Base-by-base conservation (phyloP, 768 basidiomycete genomes). In the Boletellus sp. region DNA sequence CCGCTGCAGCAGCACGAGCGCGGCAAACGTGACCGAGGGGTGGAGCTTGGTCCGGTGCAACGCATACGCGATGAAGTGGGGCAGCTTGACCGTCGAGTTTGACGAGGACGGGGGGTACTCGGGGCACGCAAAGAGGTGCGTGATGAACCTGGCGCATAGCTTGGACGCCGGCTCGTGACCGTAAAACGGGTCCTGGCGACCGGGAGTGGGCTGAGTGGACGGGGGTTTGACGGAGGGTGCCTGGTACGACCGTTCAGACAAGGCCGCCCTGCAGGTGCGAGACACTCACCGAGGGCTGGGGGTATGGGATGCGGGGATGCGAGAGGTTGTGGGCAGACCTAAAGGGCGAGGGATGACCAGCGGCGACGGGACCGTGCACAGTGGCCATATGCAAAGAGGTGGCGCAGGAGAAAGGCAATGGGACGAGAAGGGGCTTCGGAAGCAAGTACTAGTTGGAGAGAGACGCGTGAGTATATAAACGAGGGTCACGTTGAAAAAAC, bases 101-200 rank as follows among this genome's bases (percentile, higher is more conserved):
- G 66, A 70, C 0, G 68, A 70, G 0, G 66, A 60, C 0, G 88
- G 82, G 3, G 90, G 87, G 24, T 83, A 75, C 53, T 93, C 89
- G 3, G 92, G 93, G 62, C 93, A 95, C 0, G 84, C 82, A 62
- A 94, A 94, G 0, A 94, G 76, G 45, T 90, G 85, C 0, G 85
- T 85, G 19, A 95, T 91, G 64, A 94, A 94, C 0, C 87, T 77
- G 0, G 78, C 83, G 45, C 85, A 83, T 40, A 91, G 69, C 17
- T 79, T 78, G 0, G 91, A 84, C 0, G 82, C 72, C 19, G 72
- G 70, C 64, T 90, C 88, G 65, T 94, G 87, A 34, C 93, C 91
- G 53, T 68, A 66, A 24, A 66, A 68, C 50, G 54, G 61, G 23
- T 68, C 66, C 8, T 59, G 57, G 9, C 64, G 60, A 8, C 49